Base-by-base conservation (phyloP, 768 basidiomycete genomes). In the Leucosporidium yakuticum region DNA sequence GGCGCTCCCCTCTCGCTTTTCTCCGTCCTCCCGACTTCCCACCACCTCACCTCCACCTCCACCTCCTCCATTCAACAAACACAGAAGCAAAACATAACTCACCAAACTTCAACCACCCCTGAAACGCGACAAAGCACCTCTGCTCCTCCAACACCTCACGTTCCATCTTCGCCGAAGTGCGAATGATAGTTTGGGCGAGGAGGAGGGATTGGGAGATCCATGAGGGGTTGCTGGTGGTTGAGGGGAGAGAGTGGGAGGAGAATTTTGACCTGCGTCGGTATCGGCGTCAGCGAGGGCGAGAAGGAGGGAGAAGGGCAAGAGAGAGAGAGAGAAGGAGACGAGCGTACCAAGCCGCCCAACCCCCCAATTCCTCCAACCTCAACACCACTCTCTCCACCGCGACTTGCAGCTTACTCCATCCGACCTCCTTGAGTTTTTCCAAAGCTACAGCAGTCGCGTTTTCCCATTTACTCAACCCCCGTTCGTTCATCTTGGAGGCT, bases 391-490 rank as follows among this genome's bases (percentile, higher is more conserved):
- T 39, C 69, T 77, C 77, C n/a, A 64, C n/a, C 5, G 69, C 73
- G 0, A 76, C 71, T 2, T 20, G 56, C 14, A 77, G 31, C 47
- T 65, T 65, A 49, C 63, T 61, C 62, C 68, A 76, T 17, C 68
- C 62, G 17, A 65, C 69, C 23, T 64, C 25, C 8, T 70, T 63
- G 25, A 76, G 58, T 6, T 56, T 55, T 2, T 67, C 66, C 20
- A 75, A 64, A 4, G 74, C 71, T 4, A 32, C 44, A 3, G 60
- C 57, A 49, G 74, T 70, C 21, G 69, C 62, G 20, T 44, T 32
- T 39, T 77, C 77, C 77, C 77, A 77, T 23, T 71, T 73, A 14
- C 53, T 54, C 15, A 77, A 57, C 2, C 64, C 75, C 34, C 73
- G 64, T 44, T 74, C 75, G 58, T 71, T 74, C 60, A 69, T 67